Conservation (phyloP, 2,329 filamentous ascomycete genomes). For the Neonectria coccinea region DNA sequence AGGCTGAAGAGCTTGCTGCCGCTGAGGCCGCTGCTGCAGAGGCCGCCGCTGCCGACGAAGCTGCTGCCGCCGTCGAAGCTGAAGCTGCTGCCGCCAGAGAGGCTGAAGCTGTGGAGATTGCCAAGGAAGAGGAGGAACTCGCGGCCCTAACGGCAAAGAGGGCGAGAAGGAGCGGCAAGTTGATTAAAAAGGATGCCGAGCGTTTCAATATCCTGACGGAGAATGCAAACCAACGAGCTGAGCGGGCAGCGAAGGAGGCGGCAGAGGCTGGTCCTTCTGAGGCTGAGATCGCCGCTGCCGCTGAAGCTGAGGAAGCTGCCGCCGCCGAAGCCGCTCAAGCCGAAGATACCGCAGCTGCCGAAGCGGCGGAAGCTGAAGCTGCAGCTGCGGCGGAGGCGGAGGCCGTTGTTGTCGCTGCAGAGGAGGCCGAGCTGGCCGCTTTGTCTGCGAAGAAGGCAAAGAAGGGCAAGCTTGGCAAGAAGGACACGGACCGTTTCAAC, state of each 20-base stretch:
- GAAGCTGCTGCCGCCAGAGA: slow-evolving; percentile 55
- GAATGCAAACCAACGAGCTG: slow-evolving; percentile 36
- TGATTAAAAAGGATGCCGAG: slow-evolving; percentile 40
- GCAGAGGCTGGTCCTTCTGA: neutral
- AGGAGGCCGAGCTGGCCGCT: slow-evolving; percentile 44
- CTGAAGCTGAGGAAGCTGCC: slow-evolving; percentile 28
- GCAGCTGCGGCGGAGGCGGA: slow-evolving; percentile 54
- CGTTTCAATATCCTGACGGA: slow-evolving; percentile 35
- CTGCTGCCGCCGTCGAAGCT: slow-evolving; percentile 52
- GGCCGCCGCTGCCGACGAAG: slow-evolving; percentile 39
- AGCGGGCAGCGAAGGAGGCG: slow-evolving; percentile 43
- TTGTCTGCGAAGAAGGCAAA: slow-evolving; percentile 52
- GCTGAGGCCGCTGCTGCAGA: slow-evolving; percentile 31
- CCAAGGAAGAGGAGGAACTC: slow-evolving; percentile 44
- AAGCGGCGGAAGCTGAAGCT: slow-evolving; percentile 50
- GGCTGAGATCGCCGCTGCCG: slow-evolving; percentile 15
- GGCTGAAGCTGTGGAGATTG: slow-evolving; percentile 41
- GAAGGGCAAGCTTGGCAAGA: slow-evolving; percentile 45
- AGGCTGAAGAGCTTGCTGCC: slow-evolving; percentile 29
- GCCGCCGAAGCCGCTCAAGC: slow-evolving; percentile 50
- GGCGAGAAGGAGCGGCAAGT: slow-evolving; percentile 47
- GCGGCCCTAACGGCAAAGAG: slow-evolving; percentile 51
- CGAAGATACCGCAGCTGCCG: slow-evolving; percentile 22
- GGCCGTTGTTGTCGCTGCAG: slow-evolving; percentile 33
- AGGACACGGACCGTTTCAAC: slow-evolving; percentile 47